A percentile compares a stretch with the other conserved stretches of the same genome.
phyloP scores from a whole-genome alignment of 1,284 basidiomycete species.

The Lentinus polychrous region DNA sequence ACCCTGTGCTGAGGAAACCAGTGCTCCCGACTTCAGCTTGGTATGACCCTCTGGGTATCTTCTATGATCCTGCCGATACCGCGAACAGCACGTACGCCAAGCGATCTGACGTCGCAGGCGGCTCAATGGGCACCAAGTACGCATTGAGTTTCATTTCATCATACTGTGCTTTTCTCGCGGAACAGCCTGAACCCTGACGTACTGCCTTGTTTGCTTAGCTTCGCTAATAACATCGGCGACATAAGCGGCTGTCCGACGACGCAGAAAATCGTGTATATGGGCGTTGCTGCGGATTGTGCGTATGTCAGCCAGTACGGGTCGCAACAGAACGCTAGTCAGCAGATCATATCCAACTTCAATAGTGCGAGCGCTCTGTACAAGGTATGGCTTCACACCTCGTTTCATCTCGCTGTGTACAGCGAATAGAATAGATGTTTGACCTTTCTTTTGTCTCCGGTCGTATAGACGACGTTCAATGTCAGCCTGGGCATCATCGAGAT shows the following conservation, averaged over 20 bases:
- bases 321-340: slow-evolving; percentile 57
- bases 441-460: neutral
- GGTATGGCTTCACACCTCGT: slow-evolving; percentile 32
- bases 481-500: slow-evolving; percentile 81
- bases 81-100: slow-evolving; percentile 24
- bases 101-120: slow-evolving; percentile 53
- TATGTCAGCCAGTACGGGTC: slow-evolving; percentile 63
- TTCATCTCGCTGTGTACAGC: slow-evolving; percentile 1
- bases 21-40: slow-evolving; percentile 27
- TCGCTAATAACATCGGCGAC: slow-evolving; percentile 58
- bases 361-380: slow-evolving; percentile 76
- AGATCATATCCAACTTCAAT: slow-evolving; percentile 78
- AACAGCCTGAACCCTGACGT: neutral
- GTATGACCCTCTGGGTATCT: slow-evolving; percentile 34
- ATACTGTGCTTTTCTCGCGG: neutral
- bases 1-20: slow-evolving; percentile 43
- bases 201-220: slow-evolving; percentile 46
- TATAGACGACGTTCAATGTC: slow-evolving; percentile 71
- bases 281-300: slow-evolving; percentile 84
- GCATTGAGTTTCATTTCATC: slow-evolving; percentile 16
- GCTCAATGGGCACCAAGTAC: slow-evolving; percentile 47
- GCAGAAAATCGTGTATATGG: slow-evolving; percentile 77
- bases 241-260: slow-evolving; percentile 69
- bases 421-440: neutral
- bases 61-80: slow-evolving; percentile 28